Percentiles rank a stretch among this genome's conserved stretches.
These are phyloP conservation scores for Sporothrix variecibatus DNA, from an alignment of 2,329 filamentous ascomycete genomes.

Conservation along the genomic window DNA sequence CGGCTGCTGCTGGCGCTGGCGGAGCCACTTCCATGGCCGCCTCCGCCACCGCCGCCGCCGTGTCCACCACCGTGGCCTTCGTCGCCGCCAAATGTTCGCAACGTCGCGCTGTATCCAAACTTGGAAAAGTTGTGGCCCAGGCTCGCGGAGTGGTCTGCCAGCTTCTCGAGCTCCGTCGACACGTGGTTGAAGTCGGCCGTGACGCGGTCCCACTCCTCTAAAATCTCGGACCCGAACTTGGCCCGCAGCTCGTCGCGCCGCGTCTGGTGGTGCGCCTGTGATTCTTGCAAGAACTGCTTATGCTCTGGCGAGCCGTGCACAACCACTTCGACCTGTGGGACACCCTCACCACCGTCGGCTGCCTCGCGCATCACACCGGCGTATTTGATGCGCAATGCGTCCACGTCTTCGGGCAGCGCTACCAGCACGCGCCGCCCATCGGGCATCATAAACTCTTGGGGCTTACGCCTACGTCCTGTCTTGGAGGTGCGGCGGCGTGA, in stretches of 20 bases:
- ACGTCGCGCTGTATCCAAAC: constrained; percentile 62
- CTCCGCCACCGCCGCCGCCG: not conserved
- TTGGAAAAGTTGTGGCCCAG: constrained; percentile 63
- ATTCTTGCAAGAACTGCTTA: constrained; percentile 48
- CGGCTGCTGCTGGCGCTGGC: constrained; percentile 18
- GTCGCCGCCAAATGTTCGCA: constrained; percentile 47
- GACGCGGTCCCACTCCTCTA: constrained; percentile 59
- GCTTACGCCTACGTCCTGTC: constrained; percentile 39
- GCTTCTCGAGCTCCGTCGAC: constrained; percentile 54
- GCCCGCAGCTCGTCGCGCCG: constrained; percentile 49
- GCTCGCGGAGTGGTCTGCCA: constrained; percentile 50
- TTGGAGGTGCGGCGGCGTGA: not conserved
- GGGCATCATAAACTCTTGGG: constrained; percentile 57
- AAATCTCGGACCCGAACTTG: constrained; percentile 50
- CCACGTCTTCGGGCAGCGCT: constrained; percentile 57
- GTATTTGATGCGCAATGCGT: constrained; percentile 49
- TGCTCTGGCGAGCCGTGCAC: constrained; percentile 57
- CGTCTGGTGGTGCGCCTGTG: constrained; percentile 55
- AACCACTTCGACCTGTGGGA: constrained; percentile 55
- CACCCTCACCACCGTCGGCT: constrained; percentile 21
- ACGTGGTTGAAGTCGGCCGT: constrained; percentile 55
- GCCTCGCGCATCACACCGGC: constrained; percentile 33
- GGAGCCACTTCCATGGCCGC: not conserved
- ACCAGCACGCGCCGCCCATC: constrained; percentile 59
- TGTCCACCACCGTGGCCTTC: constrained; percentile 27